Evolutionary conservation across 1,284 basidiomycete species (phyloP).

Genomic region (Apiotrichum porosum): DNA sequence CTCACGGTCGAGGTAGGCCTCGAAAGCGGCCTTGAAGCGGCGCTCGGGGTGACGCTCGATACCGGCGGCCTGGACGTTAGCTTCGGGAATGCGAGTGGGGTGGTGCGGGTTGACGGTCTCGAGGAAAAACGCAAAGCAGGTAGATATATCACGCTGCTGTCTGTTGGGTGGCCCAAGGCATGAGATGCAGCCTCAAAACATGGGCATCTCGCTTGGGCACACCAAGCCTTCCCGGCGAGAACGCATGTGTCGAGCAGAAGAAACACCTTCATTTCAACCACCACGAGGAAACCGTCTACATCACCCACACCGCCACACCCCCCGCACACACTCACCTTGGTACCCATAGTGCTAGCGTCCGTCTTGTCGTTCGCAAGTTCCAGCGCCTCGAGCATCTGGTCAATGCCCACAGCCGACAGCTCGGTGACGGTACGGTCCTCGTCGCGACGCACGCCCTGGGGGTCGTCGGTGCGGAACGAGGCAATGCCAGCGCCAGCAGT

Average conservation of each 20-base stretch:
- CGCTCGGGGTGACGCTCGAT: conserved; percentile 93
- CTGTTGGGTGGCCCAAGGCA: too few relatives aligned
- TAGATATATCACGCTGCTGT: too few relatives aligned
- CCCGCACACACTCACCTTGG: conserved; percentile 32
- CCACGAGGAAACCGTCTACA: not conserved
- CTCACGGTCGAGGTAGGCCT: conserved; percentile 85
- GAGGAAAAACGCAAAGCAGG: not conserved
- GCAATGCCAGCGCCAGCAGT: conserved; percentile 19
- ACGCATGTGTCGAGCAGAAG: too few relatives aligned
- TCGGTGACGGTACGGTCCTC: conserved; percentile 56
- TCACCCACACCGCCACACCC: not conserved
- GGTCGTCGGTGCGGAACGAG: conserved; percentile 53
- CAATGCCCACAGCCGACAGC: conserved; percentile 78
- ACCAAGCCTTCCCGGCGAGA: too few relatives aligned
- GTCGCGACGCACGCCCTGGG: conserved; percentile 57
- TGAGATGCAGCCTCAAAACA: too few relatives aligned
- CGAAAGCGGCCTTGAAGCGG: conserved; percentile 87
- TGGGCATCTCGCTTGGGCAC: too few relatives aligned
- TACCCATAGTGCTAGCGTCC: conserved; percentile 82
- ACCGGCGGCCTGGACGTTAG: conserved; percentile 63
- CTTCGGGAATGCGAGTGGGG: not conserved
- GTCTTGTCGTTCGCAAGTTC: conserved; percentile 83
- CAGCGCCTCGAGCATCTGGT: conserved; percentile 85
- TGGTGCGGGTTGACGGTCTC: too few relatives aligned
- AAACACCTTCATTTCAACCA: too few relatives aligned